These are phyloP conservation scores for Camellia sinensis DNA, from an alignment of 148 eudicot species.

Conservation along the genomic window DNA sequence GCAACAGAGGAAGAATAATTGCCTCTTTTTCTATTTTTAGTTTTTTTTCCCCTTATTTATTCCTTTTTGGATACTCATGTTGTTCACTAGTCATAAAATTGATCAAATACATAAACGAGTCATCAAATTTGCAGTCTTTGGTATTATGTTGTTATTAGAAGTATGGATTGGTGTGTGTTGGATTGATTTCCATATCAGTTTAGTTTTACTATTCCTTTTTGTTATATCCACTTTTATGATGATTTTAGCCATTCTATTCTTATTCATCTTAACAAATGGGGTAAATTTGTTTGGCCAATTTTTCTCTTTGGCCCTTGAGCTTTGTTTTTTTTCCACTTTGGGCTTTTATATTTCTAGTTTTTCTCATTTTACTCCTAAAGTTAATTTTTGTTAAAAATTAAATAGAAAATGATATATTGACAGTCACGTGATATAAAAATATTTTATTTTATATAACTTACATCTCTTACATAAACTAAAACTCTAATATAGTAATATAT, in stretches of 20 bases:
- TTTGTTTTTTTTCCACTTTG: too few species aligned
- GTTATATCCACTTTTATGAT: not conserved
- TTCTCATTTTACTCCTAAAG: too few species aligned
- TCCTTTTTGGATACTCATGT: not conserved
- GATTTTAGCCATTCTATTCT: not conserved
- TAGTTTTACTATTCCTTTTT: too few species aligned
- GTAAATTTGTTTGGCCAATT: not conserved
- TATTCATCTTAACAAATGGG: not conserved
- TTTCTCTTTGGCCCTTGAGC: too few species aligned
- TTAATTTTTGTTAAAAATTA: too few species aligned
- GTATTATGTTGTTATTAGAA: not conserved
- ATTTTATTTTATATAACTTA: too few species aligned
- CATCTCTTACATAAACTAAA: too few species aligned
- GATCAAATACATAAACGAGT: not conserved
- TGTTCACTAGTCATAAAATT: not conserved
- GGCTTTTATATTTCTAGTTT: too few species aligned
- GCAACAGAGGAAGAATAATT: not conserved
- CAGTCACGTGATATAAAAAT: too few species aligned
- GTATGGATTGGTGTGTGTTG: not conserved
- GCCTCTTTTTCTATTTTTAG: not conserved
- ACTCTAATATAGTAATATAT: too few species aligned
- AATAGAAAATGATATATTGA: too few species aligned
- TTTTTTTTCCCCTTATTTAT: not conserved
- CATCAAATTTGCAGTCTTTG: not conserved
- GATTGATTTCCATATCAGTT: not conserved